phyloP scores from a whole-genome alignment of 169 alveolate species.

The Eimeria mitis region DNA sequence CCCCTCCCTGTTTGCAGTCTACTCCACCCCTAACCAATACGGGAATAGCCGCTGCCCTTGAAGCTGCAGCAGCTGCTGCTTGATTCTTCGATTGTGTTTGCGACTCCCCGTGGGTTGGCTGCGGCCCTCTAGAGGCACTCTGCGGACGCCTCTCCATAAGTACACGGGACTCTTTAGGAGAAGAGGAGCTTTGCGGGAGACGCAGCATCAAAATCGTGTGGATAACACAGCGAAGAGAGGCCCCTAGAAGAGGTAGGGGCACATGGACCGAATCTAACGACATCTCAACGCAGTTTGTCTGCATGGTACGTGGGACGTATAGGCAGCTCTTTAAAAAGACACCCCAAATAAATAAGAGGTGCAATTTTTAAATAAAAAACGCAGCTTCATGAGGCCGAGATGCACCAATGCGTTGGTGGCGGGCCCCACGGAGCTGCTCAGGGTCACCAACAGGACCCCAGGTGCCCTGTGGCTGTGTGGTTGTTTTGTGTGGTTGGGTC shows the following conservation, averaged over 20 bases:
- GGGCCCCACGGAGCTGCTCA: not conserved
- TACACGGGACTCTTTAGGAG: not conserved
- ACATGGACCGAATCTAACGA: slow-evolving; percentile 37
- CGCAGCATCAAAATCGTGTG: slow-evolving; percentile 66
- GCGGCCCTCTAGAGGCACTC: not conserved
- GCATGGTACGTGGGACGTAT: slow-evolving; percentile 10
- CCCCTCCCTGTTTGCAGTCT: not conserved
- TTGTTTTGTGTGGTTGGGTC: not conserved
- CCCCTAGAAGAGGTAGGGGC: slow-evolving; percentile 36
- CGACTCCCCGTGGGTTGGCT: not conserved
- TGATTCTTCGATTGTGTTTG: not conserved
- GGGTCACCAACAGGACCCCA: slow-evolving; percentile 21
- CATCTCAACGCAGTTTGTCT: slow-evolving; percentile 65
- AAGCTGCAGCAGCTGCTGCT: not conserved
- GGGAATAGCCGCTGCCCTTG: not conserved
- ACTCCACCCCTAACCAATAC: not conserved
- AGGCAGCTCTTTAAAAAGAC: not conserved
- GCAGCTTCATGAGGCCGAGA: not conserved
- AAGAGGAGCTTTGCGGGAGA: slow-evolving; percentile 14
- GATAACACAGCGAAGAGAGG: slow-evolving; percentile 68
- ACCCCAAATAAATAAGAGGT: not conserved
- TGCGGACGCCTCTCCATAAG: not conserved
- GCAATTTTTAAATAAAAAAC: not conserved
- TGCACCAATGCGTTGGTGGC: not conserved
- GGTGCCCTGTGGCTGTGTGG: not conserved